Base-by-base conservation (phyloP, 169 alveolate species). In the Perkinsus olseni region DNA sequence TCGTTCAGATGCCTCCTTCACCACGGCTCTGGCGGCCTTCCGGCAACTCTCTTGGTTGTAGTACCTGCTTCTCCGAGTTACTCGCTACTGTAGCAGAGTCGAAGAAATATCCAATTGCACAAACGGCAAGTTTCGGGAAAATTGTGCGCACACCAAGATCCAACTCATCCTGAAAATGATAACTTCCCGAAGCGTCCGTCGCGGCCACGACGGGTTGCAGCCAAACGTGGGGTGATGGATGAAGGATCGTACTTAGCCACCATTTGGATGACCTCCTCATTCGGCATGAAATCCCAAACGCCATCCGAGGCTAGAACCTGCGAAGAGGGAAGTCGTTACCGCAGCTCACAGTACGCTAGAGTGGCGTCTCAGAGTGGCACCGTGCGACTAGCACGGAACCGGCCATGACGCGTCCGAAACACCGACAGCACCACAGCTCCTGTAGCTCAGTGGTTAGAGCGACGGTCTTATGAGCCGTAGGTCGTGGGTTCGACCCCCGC, bases 291-390 rank as follows among this genome's bases (percentile, higher is more conserved):
- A 95, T 97, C 99, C 97, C 98, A 97, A 74, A 97, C 95, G 21
- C 99, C 99, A 96, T 97, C 99, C 82, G 96, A 93, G 39, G 98
- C 99, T 0, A 97, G 40, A n/a, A 97, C 82, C 82, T 62, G 50
- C 50, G n/a, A 62, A 13, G 28, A 62, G 34, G 28, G 17, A 62
- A 0, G 0, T 24, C 13, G 17, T 24, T 62, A 62, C 17, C 50
- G 3, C 50, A 40, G 3, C 11, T 40, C 50, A 11, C n/a, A n/a
- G n/a, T n/a, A n/a, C n/a, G n/a, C n/a, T n/a, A n/a, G n/a, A n/a
- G n/a, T n/a, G n/a, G n/a, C n/a, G n/a, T n/a, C n/a, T n/a, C n/a
- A n/a, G n/a, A 6, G 50, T 6, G 11, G 50, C 21, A 40, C 11
- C 21, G 3, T 40, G 50, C 3, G 50, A 40, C 21, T 11, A 11